phyloP scores from a whole-genome alignment of 2,329 filamentous ascomycete genomes.

The Ceratocystis cacaofunesta region DNA sequence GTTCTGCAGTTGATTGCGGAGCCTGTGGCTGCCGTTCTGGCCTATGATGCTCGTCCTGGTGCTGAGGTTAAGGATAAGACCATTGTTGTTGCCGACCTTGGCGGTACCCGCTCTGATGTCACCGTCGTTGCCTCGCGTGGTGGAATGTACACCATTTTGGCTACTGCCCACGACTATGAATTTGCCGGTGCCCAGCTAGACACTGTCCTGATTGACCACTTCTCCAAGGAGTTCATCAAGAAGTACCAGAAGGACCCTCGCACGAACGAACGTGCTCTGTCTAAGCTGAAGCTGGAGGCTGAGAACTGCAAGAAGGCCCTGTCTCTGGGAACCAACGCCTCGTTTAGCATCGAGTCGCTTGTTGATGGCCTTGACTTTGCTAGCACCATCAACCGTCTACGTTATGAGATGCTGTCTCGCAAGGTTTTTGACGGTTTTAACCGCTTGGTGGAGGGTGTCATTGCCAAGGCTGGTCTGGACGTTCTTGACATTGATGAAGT shows the following conservation, averaged over 20 bases:
- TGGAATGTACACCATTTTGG: slow-evolving; percentile 90
- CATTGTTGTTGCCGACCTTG: slow-evolving; percentile 80
- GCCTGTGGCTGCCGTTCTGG: slow-evolving; percentile 73
- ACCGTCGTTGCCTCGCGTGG: slow-evolving; percentile 80
- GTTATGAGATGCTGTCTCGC: slow-evolving; percentile 77
- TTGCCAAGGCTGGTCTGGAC: slow-evolving; percentile 87
- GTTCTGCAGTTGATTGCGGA: slow-evolving; percentile 87
- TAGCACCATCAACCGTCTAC: slow-evolving; percentile 78
- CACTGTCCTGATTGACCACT: slow-evolving; percentile 84
- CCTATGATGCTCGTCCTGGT: slow-evolving; percentile 77
- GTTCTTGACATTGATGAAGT: slow-evolving; percentile 89
- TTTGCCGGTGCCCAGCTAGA: slow-evolving; percentile 76
- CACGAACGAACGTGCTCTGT: slow-evolving; percentile 62
- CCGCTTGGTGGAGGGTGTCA: slow-evolving; percentile 64
- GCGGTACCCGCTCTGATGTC: slow-evolving; percentile 83
- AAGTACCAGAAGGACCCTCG: slow-evolving; percentile 85
- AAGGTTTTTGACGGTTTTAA: slow-evolving; percentile 84
- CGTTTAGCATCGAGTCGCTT: slow-evolving; percentile 84
- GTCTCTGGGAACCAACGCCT: slow-evolving; percentile 73
- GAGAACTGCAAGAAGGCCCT: slow-evolving; percentile 87
- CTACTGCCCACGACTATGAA: slow-evolving; percentile 91
- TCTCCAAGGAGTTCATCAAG: slow-evolving; percentile 97
- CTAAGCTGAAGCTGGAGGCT: slow-evolving; percentile 83
- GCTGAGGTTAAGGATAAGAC: slow-evolving; percentile 68
- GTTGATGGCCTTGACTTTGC: slow-evolving; percentile 82